Evolutionary conservation across 148 eudicot genomes (phyloP), one percentile per base, ranked within the genome.

Genomic region (Amaranthus cruentus): DNA sequence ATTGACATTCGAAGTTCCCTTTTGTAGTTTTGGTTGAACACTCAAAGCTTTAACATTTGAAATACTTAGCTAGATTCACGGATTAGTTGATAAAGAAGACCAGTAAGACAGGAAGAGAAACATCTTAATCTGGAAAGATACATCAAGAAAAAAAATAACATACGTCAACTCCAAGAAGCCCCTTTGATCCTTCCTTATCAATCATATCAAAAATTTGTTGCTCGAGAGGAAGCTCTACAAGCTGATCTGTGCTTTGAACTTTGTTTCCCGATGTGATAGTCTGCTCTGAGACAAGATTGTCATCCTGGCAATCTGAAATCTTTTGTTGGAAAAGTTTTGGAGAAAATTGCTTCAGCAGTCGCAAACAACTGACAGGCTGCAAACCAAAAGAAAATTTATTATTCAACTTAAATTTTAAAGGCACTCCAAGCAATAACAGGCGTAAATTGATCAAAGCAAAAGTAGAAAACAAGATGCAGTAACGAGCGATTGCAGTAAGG

Each of bases 141-240:
- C 55, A 44, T 50, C 11, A 28, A 76, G 42, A 62, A 56, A 75
- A 43, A 57, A 21, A 52, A 52, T 63, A 38, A 60, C 80, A 73
- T 69, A 95, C 99, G 85, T 92, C 97, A 62, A 83, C 81, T 69
- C 86, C 84, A 59, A 87, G 84, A 83, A 95, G 75, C 61, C 99
- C 99, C 81, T 89, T 85, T 47, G 88, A 69, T 77, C 97, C 99
- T 82, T 87, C 97, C 21, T 84, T 84, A 77, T 92, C 94, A 74
- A 90, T 83, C 85, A 92, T 87, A 82, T 92, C 99, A 81, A 85
- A 88, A 42, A 95, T 82, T 83, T 92, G 97, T 55, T 93, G 92
- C 83, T 90, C 87, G 54, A 95, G 85, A 18, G 99, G 96, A 83
- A 95, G 94, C 85, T 95, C 99, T 60, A 95, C 80, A 74, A 95